Conservation (phyloP, 768 basidiomycete genomes). For the Russula emetica region DNA sequence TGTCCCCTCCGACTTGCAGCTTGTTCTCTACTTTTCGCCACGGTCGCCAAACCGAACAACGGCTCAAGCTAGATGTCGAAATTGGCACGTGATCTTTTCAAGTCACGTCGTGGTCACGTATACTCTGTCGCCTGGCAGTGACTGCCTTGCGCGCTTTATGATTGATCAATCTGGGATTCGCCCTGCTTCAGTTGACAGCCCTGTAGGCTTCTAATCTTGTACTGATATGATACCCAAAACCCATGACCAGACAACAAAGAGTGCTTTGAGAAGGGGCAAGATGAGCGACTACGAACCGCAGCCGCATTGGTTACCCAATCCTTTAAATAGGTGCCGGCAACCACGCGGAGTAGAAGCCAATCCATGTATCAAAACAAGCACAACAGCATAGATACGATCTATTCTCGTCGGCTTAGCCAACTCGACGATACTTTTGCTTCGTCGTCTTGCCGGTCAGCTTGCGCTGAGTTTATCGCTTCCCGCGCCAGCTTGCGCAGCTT, state of each 20-base stretch:
- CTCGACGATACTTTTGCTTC: slow-evolving; percentile 4
- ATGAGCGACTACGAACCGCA: not conserved
- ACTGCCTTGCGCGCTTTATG: too few species aligned
- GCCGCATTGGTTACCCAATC: not conserved
- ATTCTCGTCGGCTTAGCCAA: slow-evolving; percentile 18
- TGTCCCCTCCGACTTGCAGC: too few species aligned
- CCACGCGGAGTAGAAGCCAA: not conserved
- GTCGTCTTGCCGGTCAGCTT: not conserved
- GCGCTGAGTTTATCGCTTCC: slow-evolving; percentile 9
- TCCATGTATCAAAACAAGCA: not conserved
- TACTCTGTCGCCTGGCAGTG: too few species aligned
- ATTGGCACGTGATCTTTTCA: too few species aligned
- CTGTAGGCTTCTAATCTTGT: too few species aligned
- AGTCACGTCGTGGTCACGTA: too few species aligned
- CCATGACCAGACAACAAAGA: not conserved
- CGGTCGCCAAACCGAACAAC: too few species aligned
- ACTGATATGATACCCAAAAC: not conserved
- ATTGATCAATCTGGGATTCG: too few species aligned
- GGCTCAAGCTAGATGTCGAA: too few species aligned
- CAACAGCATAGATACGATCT: not conserved
- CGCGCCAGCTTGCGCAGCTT: slow-evolving; percentile 21
- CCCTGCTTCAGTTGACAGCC: too few species aligned
- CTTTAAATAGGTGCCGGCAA: not conserved
- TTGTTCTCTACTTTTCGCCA: too few species aligned
- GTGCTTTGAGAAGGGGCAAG: not conserved